A percentile compares a stretch with the other conserved stretches of the same genome.
phyloP scores from a whole-genome alignment of 2,329 filamentous ascomycete species.

The Paracoccidioides lutzii region DNA sequence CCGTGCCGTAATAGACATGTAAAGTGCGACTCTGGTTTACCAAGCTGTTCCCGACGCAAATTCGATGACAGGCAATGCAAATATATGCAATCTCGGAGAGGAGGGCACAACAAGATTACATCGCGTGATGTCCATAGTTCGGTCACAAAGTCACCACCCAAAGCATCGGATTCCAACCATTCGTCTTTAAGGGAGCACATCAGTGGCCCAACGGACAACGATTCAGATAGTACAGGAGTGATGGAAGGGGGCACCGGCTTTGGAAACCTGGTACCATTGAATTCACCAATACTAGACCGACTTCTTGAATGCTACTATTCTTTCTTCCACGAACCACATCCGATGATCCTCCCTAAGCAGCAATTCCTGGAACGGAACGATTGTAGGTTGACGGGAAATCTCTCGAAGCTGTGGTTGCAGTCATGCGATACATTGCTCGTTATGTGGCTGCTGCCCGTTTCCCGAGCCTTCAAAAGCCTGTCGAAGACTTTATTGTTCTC shows the following conservation, averaged over 20 bases:
- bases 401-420: slow-evolving; percentile 15
- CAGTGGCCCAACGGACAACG: neutral
- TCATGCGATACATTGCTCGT: slow-evolving; percentile 20
- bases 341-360: slow-evolving; percentile 17
- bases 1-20: slow-evolving; percentile 30
- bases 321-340: slow-evolving; percentile 21
- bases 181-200: neutral
- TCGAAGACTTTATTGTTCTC: slow-evolving; percentile 9
- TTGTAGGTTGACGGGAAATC: slow-evolving; percentile 5
- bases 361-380: slow-evolving; percentile 4
- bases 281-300: neutral
- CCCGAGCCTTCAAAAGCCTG: slow-evolving; percentile 10
- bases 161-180: slow-evolving; percentile 1
- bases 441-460: slow-evolving; percentile 8
- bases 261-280: neutral
- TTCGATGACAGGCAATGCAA: slow-evolving; percentile 33
- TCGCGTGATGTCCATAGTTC: slow-evolving; percentile 9
- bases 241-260: neutral
- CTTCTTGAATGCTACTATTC: slow-evolving; percentile 19
- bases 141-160: slow-evolving; percentile 10
- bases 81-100: slow-evolving; percentile 38
- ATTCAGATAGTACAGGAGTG: neutral
- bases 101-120: slow-evolving; percentile 14
- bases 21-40: slow-evolving; percentile 36
- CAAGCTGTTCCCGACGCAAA: slow-evolving; percentile 32